Percentiles rank a stretch among this genome's conserved stretches.
Evolutionary conservation across 1,139 yeast species (phyloP).

Genomic region (Lodderomyces parapsilosis): DNA sequence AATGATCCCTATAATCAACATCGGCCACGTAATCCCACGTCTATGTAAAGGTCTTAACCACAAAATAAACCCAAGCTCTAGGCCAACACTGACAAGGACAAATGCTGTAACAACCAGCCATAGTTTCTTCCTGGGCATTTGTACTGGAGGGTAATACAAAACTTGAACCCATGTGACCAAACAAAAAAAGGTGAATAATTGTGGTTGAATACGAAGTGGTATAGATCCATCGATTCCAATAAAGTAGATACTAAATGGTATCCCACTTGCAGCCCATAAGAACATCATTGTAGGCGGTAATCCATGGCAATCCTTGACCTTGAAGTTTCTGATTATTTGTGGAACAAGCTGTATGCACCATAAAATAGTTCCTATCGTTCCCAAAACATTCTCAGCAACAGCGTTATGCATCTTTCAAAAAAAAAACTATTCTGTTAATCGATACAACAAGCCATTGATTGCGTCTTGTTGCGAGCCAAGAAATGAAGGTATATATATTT

Average conservation of each 20-base stretch:
- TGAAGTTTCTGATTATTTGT: constrained; percentile 72
- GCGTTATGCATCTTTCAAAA: constrained; percentile 20
- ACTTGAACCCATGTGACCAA: constrained; percentile 68
- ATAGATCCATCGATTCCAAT: constrained; percentile 68
- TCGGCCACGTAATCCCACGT: constrained; percentile 71
- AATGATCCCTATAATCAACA: constrained; percentile 70
- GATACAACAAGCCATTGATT: background rate
- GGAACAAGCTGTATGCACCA: constrained; percentile 93
- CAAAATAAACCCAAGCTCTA: constrained; percentile 69
- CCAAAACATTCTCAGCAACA: constrained; percentile 72
- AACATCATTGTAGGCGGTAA: constrained; percentile 82
- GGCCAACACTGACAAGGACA: constrained; percentile 49
- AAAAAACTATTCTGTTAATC: background rate
- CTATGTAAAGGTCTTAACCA: constrained; percentile 69
- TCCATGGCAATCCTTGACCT: constrained; percentile 79
- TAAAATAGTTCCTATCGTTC: constrained; percentile 83
- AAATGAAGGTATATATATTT: background rate
- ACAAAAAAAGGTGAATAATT: constrained; percentile 74
- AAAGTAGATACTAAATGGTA: constrained; percentile 83
- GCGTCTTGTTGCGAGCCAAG: background rate
- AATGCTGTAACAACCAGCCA: constrained; percentile 33
- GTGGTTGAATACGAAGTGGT: constrained; percentile 84
- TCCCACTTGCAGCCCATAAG: constrained; percentile 79
- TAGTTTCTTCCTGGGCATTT: constrained; percentile 38
- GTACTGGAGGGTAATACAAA: constrained; percentile 76